Conservation (phyloP, 2,329 filamentous ascomycete genomes). For the Cladophialophora immunda region DNA sequence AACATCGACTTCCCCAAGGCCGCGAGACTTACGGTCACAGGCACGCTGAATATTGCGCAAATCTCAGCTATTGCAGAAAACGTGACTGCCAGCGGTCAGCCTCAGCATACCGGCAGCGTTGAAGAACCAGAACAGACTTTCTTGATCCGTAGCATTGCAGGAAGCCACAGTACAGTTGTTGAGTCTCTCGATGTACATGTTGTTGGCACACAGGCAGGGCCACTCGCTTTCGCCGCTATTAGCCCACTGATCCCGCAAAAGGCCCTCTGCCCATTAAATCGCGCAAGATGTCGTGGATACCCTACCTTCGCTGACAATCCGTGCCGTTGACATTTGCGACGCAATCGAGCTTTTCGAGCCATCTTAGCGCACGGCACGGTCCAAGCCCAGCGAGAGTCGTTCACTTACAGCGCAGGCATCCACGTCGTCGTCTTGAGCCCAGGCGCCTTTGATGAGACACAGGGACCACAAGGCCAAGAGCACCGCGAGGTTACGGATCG, state of each 20-base stretch:
- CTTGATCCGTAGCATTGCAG: constrained; percentile 37
- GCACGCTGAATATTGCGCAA: constrained; percentile 35
- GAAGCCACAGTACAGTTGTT: constrained; percentile 35
- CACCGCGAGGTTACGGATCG: not conserved
- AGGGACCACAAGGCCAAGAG: not conserved
- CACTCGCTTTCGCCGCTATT: constrained; percentile 30
- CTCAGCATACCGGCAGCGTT: not conserved
- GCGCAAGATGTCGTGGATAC: not conserved
- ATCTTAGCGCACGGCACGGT: not conserved
- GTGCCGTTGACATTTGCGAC: constrained; percentile 39
- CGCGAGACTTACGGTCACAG: constrained; percentile 22
- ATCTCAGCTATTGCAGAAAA: constrained; percentile 37
- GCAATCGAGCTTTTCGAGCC: constrained; percentile 30
- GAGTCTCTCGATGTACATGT: constrained; percentile 37
- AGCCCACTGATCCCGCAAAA: not conserved
- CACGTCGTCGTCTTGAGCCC: constrained; percentile 37
- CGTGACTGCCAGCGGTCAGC: constrained; percentile 30
- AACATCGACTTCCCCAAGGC: not conserved
- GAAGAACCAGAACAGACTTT: constrained; percentile 25
- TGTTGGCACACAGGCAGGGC: constrained; percentile 39
- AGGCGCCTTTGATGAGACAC: not conserved
- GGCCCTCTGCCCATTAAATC: not conserved
- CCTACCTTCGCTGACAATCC: constrained; percentile 33
- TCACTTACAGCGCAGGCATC: constrained; percentile 35
- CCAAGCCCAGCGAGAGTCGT: not conserved